Conservation (phyloP, 495 filamentous ascomycete genomes). For the Xylaria cubensis region DNA sequence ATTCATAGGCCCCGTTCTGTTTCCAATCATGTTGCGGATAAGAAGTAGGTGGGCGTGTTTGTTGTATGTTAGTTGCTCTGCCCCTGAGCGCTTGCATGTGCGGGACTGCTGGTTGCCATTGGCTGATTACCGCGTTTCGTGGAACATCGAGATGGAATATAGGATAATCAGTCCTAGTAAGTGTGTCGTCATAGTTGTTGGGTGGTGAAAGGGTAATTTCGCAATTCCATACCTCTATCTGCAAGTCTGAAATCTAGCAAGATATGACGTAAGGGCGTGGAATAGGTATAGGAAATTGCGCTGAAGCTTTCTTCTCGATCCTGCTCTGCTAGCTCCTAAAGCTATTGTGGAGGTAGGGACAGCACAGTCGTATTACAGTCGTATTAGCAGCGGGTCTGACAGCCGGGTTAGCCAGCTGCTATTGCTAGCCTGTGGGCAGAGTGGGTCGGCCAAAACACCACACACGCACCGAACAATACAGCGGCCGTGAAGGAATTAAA, state of each 20-base stretch:
- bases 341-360: neutral
- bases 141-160: neutral
- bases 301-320: neutral
- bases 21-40: slow-evolving; percentile 11
- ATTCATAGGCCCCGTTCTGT: neutral
- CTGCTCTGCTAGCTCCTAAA: neutral
- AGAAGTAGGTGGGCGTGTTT: neutral
- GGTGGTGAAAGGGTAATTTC: neutral
- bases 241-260: neutral
- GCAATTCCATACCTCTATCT: neutral
- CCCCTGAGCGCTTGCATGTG: neutral
- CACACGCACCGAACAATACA: no score
- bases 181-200: slow-evolving; percentile 2
- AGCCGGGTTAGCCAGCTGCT: neutral
- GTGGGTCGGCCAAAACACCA: no score
- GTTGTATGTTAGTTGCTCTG: neutral
- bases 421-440: neutral
- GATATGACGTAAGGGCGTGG: neutral
- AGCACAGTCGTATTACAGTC: neutral
- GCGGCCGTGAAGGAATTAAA: no score
- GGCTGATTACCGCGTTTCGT: neutral
- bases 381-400: neutral
- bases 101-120: neutral
- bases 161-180: neutral
- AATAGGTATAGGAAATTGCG: neutral